Evolutionary conservation across 208 protist genomes (phyloP), one percentile per base, ranked within the genome.

Genomic region (Trypanosoma platydactyli): DNA sequence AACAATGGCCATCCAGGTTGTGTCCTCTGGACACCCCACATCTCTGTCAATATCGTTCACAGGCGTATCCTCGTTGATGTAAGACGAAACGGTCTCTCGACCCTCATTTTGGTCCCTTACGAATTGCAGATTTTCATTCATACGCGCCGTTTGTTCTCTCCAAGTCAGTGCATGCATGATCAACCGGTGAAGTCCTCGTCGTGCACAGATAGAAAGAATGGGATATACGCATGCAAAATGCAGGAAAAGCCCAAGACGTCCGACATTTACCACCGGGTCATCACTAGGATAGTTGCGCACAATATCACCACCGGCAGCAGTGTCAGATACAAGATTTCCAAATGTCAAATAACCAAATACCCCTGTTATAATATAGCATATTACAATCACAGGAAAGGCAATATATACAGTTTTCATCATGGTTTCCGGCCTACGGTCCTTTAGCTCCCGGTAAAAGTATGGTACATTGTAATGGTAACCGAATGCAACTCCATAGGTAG

Each of bases 181-280:
- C 15, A 92, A 35, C 46, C 86, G 70, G 55, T 92, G 86, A 50
- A 92, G 22, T 27, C 82, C 80, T 27, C 82, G 77, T 9, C 86
- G 76, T 22, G 82, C 80, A 71, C 82, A 83, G 24, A 94, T 80
- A 12, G 84, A 90, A 9, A 94, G 69, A 25, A 94, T 81, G 15
- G 88, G 88, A 52, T 86, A 94, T 5, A 89, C 88, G 52, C 84
- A 92, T 7, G 77, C 84, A 78, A 94, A 94, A 53, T 94, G 88
- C 5, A 84, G 49, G 71, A 92, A 91, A 51, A 94, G 76, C 33
- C 85, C 83, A 3, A 94, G 56, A 9, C 83, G 83, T 1, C 78
- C 88, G 54, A 94, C 66, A 76, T 91, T 90, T 24, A 91, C 68
- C 27, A 85, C 44, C 1, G 68, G 6, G 49, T 94, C 88, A 33